phyloP scores from a whole-genome alignment of 495 filamentous ascomycete genomes.

The Mytilinidion resinicola region DNA sequence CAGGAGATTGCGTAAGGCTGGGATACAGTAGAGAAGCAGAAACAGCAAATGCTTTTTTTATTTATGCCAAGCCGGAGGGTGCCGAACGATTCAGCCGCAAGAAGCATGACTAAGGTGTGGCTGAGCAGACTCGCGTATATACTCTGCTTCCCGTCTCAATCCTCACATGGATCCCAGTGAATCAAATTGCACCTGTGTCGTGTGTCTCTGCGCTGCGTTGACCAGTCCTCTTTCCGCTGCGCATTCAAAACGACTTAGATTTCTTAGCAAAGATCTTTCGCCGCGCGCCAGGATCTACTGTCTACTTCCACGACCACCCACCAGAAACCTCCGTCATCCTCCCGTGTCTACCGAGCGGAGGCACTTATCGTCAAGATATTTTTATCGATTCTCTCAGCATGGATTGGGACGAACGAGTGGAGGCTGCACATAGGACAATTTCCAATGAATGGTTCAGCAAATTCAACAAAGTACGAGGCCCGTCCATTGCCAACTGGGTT shows the following conservation, averaged over 20 bases:
- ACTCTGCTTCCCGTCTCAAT: not conserved
- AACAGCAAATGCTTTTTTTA: too few species aligned
- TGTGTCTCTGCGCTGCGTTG: not conserved
- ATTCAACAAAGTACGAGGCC: not conserved
- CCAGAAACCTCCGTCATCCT: not conserved
- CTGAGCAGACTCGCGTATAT: too few species aligned
- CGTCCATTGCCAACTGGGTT: not conserved
- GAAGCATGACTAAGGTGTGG: too few species aligned
- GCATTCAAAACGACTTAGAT: not conserved
- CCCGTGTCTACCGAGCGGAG: not conserved
- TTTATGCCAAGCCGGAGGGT: too few species aligned
- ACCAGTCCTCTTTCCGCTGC: not conserved
- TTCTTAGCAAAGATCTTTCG: not conserved
- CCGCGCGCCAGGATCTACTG: not conserved
- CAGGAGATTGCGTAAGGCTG: too few species aligned
- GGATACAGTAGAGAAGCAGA: too few species aligned
- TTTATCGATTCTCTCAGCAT: not conserved
- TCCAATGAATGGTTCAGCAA: not conserved
- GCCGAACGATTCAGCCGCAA: too few species aligned
- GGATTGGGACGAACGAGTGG: not conserved
- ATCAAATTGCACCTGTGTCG: not conserved
- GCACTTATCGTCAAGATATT: not conserved
- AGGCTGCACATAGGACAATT: not conserved
- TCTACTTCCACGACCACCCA: not conserved
- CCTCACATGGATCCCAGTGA: not conserved